Evolutionary conservation across 176 grass and related monocot species (phyloP).

Genomic region (Juncus effusus): DNA sequence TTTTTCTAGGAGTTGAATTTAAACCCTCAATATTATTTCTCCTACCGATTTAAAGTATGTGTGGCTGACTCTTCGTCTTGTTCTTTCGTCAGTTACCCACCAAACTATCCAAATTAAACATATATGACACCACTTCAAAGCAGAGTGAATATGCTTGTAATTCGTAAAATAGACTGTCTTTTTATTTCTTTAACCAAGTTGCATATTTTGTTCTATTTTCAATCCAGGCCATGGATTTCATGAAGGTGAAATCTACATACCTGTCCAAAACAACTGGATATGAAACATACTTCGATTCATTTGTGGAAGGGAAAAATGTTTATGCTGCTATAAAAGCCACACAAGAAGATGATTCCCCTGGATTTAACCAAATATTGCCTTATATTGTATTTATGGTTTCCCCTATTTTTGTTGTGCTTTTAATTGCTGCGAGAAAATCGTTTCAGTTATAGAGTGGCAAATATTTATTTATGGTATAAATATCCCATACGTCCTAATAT

Average conservation of each 20-base stretch:
- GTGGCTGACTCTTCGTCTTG: no score
- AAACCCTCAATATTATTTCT: no score
- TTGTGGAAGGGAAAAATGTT: constrained; percentile 45
- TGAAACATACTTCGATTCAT: constrained; percentile 76
- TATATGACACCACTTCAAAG: no score
- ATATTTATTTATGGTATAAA: no score
- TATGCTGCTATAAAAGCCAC: constrained; percentile 35
- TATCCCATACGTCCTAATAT: no score
- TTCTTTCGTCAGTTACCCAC: no score
- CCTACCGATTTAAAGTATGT: no score
- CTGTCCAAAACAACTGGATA: constrained; percentile 55
- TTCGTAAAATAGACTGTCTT: no score
- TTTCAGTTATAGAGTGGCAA: constrained; percentile 33
- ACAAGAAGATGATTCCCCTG: constrained; percentile 26
- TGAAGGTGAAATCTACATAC: constrained; percentile 55
- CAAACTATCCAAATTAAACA: no score
- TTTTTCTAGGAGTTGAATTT: no score
- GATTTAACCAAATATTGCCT: constrained; percentile 42
- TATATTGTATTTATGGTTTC: constrained; percentile 66
- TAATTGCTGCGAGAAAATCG: constrained; percentile 57
- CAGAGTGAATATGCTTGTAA: no score
- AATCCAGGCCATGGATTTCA: constrained; percentile 75
- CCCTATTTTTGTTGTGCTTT: constrained; percentile 60
- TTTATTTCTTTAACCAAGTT: no score
- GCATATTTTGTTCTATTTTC: not conserved